phyloP scores from a whole-genome alignment of 805 yeast genomes.

The Isabelozyma heimii region DNA sequence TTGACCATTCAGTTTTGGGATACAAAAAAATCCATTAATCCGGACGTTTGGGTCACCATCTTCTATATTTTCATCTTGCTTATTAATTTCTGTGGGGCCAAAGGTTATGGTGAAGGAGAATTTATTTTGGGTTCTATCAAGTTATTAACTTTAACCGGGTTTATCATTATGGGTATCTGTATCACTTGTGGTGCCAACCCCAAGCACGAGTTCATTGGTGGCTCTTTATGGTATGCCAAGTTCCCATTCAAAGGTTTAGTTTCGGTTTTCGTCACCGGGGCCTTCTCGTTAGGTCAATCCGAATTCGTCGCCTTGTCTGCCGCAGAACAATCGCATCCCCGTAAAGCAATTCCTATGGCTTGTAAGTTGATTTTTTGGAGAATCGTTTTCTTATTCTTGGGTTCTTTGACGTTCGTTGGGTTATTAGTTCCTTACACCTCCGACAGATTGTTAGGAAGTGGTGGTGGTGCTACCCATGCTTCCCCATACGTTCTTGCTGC shows the following conservation, averaged over 20 bases:
- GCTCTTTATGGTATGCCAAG: constrained; percentile 28
- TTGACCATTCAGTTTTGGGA: constrained; percentile 61
- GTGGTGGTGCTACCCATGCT: constrained; percentile 31
- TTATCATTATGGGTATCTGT: constrained; percentile 39
- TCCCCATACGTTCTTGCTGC: constrained; percentile 45
- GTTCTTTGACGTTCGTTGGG: constrained; percentile 37
- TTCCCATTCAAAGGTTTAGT: constrained; percentile 40
- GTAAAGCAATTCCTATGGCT: constrained; percentile 38
- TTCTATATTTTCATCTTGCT: constrained; percentile 45
- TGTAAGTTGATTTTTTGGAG: constrained; percentile 41
- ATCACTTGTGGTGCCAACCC: constrained; percentile 38
- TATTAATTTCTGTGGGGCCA: constrained; percentile 46
- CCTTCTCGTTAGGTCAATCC: constrained; percentile 40
- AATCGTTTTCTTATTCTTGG: constrained; percentile 36
- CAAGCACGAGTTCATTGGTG: constrained; percentile 30
- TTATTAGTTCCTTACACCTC: constrained; percentile 37
- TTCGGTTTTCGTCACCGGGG: constrained; percentile 37
- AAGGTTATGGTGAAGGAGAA: constrained; percentile 47
- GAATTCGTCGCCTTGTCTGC: constrained; percentile 40
- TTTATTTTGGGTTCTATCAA: constrained; percentile 37
- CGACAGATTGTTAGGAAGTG: constrained; percentile 31
- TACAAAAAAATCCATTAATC: constrained; percentile 29
- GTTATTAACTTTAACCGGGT: constrained; percentile 36
- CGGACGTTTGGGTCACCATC: constrained; percentile 57
- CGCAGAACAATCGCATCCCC: constrained; percentile 38